Evolutionary conservation across 805 yeast species (phyloP).

Genomic region (Scheffersomyces amazonensis): DNA sequence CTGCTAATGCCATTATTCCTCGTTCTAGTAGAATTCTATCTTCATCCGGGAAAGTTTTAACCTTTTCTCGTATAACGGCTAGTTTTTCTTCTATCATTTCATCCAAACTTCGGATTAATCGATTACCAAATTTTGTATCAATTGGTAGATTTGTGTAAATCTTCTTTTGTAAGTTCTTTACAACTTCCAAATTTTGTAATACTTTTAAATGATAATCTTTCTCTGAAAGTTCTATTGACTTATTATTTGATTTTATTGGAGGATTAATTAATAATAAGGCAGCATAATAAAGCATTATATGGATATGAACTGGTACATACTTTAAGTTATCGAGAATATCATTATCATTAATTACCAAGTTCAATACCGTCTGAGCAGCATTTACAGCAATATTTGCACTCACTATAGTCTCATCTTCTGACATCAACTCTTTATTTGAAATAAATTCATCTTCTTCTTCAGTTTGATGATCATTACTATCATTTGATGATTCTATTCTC

Average conservation of each 20-base stretch:
- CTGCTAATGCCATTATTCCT: neutral
- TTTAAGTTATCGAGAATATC: constrained; percentile 55
- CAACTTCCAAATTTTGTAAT: constrained; percentile 38
- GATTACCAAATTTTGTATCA: constrained; percentile 49
- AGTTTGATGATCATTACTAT: constrained; percentile 11
- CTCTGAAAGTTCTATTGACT: constrained; percentile 19
- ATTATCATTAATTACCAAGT: constrained; percentile 54
- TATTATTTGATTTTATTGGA: constrained; percentile 28
- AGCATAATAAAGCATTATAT: constrained; percentile 68
- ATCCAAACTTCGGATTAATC: constrained; percentile 34
- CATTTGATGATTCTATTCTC: constrained; percentile 5
- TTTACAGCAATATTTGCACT: constrained; percentile 51
- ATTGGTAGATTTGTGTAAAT: constrained; percentile 48
- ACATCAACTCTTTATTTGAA: constrained; percentile 26
- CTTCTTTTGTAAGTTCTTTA: constrained; percentile 41
- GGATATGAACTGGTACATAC: constrained; percentile 71
- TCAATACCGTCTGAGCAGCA: constrained; percentile 63
- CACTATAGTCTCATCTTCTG: constrained; percentile 32
- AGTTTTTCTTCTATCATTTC: constrained; percentile 28
- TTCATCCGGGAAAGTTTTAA: constrained; percentile 18
- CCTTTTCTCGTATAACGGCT: constrained; percentile 13
- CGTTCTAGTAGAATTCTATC: constrained; percentile 3
- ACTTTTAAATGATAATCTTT: constrained; percentile 21
- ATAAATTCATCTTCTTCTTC: constrained; percentile 31
- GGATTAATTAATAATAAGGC: constrained; percentile 54